phyloP scores from a whole-genome alignment of 2,329 filamentous ascomycete genomes.

The Cadophora gregata region DNA sequence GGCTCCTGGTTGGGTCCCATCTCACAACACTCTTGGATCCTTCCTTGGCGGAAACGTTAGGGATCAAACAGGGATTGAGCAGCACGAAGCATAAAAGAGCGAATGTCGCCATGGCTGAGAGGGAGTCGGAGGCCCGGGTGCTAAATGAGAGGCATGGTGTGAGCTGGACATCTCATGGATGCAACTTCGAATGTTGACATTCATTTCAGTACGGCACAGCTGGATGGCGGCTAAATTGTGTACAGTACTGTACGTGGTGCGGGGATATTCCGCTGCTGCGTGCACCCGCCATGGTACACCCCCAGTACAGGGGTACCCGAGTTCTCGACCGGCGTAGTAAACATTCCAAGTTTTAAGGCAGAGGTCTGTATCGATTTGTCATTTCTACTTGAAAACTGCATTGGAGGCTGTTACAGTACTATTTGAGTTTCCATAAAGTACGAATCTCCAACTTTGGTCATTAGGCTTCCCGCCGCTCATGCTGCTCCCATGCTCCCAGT shows the following conservation, averaged over 20 bases:
- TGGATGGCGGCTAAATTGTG: neutral
- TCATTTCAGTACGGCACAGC: neutral
- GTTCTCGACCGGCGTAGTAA: neutral
- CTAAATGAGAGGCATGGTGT: neutral
- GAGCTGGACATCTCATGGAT: neutral
- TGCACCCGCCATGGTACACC: neutral
- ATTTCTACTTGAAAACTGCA: neutral
- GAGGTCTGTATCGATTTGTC: neutral
- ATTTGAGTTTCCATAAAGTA: too few relatives aligned
- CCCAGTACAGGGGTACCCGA: neutral
- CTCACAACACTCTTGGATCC: constrained; percentile 27
- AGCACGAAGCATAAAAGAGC: constrained; percentile 20
- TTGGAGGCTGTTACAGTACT: too few relatives aligned
- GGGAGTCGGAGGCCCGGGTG: neutral
- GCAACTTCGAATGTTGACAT: neutral
- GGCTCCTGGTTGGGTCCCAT: constrained; percentile 32
- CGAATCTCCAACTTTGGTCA: too few relatives aligned
- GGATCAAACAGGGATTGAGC: constrained; percentile 22
- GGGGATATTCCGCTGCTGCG: neutral
- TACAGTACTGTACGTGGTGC: neutral
- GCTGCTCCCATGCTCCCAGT: too few relatives aligned
- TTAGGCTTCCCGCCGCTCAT: too few relatives aligned
- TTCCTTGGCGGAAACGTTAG: constrained; percentile 27
- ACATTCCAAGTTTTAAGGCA: neutral
- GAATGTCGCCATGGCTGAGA: constrained; percentile 20